These are phyloP conservation scores for Pseudonitzschia multistriata DNA, from an alignment of 108 stramenopile species.

Conservation along the genomic window DNA sequence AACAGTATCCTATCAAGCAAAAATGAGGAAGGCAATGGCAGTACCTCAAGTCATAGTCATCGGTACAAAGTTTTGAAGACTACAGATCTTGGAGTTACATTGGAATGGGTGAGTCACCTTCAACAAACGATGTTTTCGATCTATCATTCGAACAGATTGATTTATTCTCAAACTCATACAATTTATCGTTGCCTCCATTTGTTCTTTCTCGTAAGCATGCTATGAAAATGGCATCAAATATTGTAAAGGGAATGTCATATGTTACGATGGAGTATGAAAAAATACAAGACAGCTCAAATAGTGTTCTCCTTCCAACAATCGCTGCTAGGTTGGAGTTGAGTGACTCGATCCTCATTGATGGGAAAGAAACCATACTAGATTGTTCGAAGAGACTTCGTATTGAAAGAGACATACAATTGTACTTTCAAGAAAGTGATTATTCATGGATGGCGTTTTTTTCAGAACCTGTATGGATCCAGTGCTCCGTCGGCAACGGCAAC, in stretches of 20 bases:
- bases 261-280: slow-evolving; percentile 68
- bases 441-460: slow-evolving; percentile 93
- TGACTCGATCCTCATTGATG: slow-evolving; percentile 31
- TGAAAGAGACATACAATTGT: slow-evolving; percentile 58
- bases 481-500: slow-evolving; percentile 34
- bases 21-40: slow-evolving; percentile 15
- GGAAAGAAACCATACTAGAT: slow-evolving; percentile 13
- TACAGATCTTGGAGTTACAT: slow-evolving; percentile 63
- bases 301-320: slow-evolving; percentile 46
- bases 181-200: slow-evolving; percentile 12
- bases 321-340: slow-evolving; percentile 33
- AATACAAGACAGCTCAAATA: not conserved
- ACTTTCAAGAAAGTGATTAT: slow-evolving; percentile 70
- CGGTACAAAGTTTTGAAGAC: slow-evolving; percentile 35
- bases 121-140: not conserved
- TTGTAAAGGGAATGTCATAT: slow-evolving; percentile 90
- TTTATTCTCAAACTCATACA: not conserved
- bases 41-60: not conserved
- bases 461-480: slow-evolving; percentile 63
- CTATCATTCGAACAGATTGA: not conserved
- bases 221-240: slow-evolving; percentile 59
- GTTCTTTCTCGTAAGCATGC: slow-evolving; percentile 15
- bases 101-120: slow-evolving; percentile 57
- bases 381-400: slow-evolving; percentile 38
- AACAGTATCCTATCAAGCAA: slow-evolving; percentile 1